Conservation (phyloP, 768 basidiomycete species). For the Phlebiopsis gigantea region DNA sequence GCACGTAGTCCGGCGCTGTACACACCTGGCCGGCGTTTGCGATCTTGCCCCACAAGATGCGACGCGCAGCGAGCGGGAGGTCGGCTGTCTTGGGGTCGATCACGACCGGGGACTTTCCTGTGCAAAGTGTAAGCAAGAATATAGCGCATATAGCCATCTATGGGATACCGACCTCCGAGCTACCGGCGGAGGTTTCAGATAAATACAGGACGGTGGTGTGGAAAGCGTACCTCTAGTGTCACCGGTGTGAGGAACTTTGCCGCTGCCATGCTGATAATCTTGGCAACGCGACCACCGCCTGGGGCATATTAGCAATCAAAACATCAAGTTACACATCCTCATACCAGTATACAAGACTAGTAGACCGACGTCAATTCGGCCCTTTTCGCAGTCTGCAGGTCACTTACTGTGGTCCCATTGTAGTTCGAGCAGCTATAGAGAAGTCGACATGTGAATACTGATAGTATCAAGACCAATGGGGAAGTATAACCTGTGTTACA, state of each 20-base stretch:
- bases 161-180: conserved; percentile 40
- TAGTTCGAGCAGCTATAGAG: conserved; percentile 59
- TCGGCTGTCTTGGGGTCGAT: conserved; percentile 61
- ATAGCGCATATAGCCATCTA: not conserved
- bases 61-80: conserved; percentile 55
- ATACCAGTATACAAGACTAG: conserved; percentile 55
- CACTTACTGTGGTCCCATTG: conserved; percentile 59
- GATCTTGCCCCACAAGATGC: conserved; percentile 81
- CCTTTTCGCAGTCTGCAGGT: not conserved
- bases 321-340: not conserved
- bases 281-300: conserved; percentile 47
- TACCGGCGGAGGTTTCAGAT: too few species aligned
- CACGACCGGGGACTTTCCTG: conserved; percentile 68
- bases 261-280: conserved; percentile 66
- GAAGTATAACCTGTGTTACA: conserved; percentile 43
- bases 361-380: not conserved
- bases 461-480: not conserved
- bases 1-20: conserved; percentile 52
- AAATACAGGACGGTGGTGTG: not conserved
- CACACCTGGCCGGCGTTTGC: conserved; percentile 63
- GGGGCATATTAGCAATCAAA: conserved; percentile 14
- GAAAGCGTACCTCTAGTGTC: conserved; percentile 45
- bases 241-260: conserved; percentile 73
- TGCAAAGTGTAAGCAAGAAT: too few species aligned
- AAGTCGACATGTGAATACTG: not conserved